Evolutionary conservation across 1,284 basidiomycete genomes (phyloP).

Genomic region (Rhodotorula sp.): DNA sequence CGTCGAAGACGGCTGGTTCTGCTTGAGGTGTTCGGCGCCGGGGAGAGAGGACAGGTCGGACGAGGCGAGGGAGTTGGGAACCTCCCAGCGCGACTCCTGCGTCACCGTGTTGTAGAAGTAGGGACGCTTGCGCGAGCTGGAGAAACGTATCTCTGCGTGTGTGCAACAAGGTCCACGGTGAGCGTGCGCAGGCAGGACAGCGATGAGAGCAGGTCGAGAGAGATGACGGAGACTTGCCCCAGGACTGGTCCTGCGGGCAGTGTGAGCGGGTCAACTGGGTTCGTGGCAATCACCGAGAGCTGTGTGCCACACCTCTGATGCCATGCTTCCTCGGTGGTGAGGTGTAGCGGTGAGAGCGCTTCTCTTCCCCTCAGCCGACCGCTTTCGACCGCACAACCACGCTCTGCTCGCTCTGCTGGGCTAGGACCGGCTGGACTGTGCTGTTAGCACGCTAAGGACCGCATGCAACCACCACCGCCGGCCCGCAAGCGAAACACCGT

Average conservation of each 20-base stretch:
- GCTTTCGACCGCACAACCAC: no score
- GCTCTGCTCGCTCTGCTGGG: no score
- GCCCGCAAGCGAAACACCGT: conserved; percentile 18
- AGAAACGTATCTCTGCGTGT: conserved; percentile 69
- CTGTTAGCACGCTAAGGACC: background rate
- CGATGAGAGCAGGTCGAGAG: background rate
- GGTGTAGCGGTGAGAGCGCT: no score
- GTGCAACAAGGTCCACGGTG: background rate
- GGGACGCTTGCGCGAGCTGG: conserved; percentile 70
- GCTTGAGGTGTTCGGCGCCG: conserved; percentile 58
- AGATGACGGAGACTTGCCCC: conserved; percentile 12
- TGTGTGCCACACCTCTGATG: background rate
- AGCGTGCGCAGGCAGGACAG: background rate
- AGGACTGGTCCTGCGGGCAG: background rate
- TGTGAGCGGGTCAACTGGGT: background rate
- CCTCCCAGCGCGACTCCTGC: conserved; percentile 76
- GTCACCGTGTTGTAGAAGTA: conserved; percentile 84
- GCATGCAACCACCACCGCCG: background rate
- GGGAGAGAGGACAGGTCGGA: conserved; percentile 65
- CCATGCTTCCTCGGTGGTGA: background rate
- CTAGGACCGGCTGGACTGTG: no score
- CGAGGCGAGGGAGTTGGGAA: conserved; percentile 64
- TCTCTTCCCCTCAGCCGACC: no score
- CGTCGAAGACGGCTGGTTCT: background rate
- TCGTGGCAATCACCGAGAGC: no score